Conservation (phyloP, 2,329 filamentous ascomycete genomes). For the Beauveria medogensis region DNA sequence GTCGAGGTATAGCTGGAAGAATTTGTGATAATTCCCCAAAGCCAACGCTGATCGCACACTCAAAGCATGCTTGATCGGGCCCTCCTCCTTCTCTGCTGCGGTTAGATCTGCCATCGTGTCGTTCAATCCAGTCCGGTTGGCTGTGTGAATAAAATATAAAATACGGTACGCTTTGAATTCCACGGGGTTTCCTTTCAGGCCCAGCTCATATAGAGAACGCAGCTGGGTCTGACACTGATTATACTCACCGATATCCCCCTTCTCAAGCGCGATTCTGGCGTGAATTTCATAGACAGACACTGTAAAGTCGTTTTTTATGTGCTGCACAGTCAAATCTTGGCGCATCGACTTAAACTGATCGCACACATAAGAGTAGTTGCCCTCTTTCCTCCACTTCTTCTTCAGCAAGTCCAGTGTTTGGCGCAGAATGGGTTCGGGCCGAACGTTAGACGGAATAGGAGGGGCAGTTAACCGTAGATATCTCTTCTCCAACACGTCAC, state of each 20-base stretch:
- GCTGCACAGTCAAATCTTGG: conserved; percentile 96
- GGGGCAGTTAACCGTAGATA: conserved; percentile 90
- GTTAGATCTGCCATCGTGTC: conserved; percentile 99
- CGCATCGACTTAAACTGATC: conserved; percentile 98
- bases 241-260: conserved; percentile 99
- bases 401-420: conserved; percentile 83
- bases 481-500: conserved; percentile 78
- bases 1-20: conserved; percentile 92
- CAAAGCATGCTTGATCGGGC: conserved; percentile 81
- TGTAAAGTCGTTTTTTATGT: conserved; percentile 93
- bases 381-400: conserved; percentile 88
- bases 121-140: conserved; percentile 96
- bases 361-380: conserved; percentile 96
- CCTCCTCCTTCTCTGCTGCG: conserved; percentile 83
- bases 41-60: conserved; percentile 86
- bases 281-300: conserved; percentile 96
- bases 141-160: conserved; percentile 97
- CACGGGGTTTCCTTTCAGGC: conserved; percentile 78
- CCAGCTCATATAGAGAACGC: conserved; percentile 79
- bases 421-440: conserved; percentile 70
- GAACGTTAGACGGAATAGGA: conserved; percentile 81
- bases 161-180: conserved; percentile 99
- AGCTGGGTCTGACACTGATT: conserved; percentile 99
- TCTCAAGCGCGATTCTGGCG: conserved; percentile 93
- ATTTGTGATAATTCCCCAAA: conserved; percentile 92